Evolutionary conservation across 768 basidiomycete species (phyloP), one percentile per base, ranked within the genome.

Genomic region (Sarcomyxa edulis): DNA sequence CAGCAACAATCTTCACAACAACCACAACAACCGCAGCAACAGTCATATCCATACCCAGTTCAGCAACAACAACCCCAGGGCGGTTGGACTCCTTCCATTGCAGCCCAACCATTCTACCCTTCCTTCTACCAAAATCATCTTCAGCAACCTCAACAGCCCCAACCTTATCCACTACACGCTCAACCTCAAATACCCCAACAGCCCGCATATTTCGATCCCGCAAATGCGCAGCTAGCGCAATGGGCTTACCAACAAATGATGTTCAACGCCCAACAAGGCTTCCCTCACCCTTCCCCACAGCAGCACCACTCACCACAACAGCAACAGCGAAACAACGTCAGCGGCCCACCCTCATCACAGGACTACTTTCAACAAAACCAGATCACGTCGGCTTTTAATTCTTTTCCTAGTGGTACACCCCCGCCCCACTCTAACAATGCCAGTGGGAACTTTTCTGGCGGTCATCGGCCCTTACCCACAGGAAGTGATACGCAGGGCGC

Each of bases 161-260:
- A 70, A 50, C 61, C 71, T 36, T 78, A 74, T 58, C 69, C 70
- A 16, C 36, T 23, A 15, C 45, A 47, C 24, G 35, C 25, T 21
- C 42, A 43, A 24, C 33, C 38, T 12, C 70, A 64, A 51, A 57
- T 70, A 49, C 72, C 66, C 32, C 56, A 61, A 11, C 81, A 74
- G 49, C 59, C 66, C 47, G 71, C 72, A n/a, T 87, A 76, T 56
- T 87, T 80, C 51, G 84, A 89, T 59, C 84, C 82, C 10, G 61
- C 75, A 8, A 79, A 82, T 47, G 83, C 83, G 37, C 84, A 83
- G 47, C 76, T 87, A 40, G 81, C 85, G 3, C 84, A 86, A 58
- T 91, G 88, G 87, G 84, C 87, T 25, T 91, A 91, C 63, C 87
- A 89, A 61, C 87, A 90, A 53, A 89, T 90, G 87, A 80, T 91